Conservation (phyloP, 352 stramenopile genomes). For the Globisporangium cylindrosporum region DNA sequence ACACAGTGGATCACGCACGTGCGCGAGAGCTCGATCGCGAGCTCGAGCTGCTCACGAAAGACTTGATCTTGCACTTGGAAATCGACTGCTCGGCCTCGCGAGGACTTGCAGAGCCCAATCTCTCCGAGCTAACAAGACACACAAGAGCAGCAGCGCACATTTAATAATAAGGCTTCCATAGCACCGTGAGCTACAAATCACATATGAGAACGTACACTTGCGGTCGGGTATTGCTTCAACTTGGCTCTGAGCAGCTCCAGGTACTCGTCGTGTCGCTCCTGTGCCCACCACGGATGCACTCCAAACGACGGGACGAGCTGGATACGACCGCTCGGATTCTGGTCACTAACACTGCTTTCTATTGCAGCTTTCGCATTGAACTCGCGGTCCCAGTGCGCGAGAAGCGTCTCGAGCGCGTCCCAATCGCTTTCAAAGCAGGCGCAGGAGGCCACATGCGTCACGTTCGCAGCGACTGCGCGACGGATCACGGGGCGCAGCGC, state of each 20-base stretch:
- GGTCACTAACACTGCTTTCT: not conserved
- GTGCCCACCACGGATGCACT: conserved; percentile 75
- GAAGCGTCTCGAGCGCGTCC: conserved; percentile 42
- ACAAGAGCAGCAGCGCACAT: not conserved
- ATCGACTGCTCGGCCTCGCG: conserved; percentile 43
- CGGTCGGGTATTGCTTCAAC: conserved; percentile 37
- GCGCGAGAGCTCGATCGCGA: conserved; percentile 49
- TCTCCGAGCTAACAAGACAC: conserved; percentile 51
- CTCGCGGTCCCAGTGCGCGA: conserved; percentile 10
- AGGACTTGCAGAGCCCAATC: conserved; percentile 77
- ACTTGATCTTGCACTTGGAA: conserved; percentile 38
- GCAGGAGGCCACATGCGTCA: conserved; percentile 59
- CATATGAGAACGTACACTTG: conserved; percentile 34
- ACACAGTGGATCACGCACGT: conserved; percentile 76
- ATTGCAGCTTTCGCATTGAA: not conserved
- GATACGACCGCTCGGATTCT: not conserved
- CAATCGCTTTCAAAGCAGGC: conserved; percentile 67
- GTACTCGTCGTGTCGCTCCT: conserved; percentile 23
- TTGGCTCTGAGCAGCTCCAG: conserved; percentile 32
- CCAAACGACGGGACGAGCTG: conserved; percentile 60
- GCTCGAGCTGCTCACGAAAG: conserved; percentile 49
- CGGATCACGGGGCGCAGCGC: conserved; percentile 32
- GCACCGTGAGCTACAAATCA: not conserved
- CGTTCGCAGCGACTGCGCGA: conserved; percentile 28
- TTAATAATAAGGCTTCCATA: not conserved